Evolutionary conservation across 2,329 filamentous ascomycete genomes (phyloP), one percentile per base, ranked within the genome.

Genomic region (Camptophora hylomeconis): DNA sequence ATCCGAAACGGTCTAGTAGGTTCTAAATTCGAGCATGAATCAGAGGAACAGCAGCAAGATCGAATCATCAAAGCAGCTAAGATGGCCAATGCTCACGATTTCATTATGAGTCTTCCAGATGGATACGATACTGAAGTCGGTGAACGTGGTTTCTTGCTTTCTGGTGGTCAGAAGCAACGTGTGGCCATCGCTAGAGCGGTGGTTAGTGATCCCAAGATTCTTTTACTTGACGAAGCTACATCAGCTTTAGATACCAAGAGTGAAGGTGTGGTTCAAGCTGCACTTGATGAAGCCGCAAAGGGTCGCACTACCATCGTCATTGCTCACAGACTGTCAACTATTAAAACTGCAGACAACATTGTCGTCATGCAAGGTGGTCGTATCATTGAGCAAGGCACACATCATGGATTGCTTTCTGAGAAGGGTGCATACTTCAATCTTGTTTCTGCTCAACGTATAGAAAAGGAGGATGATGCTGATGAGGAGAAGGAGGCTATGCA

Each of bases 261-360:
- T 1, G 89, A 98, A 57, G 84, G 82, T 24, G 79, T 92, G 7
- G 87, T 98, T 1, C 89, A 95, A 53, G 82, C 82, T 22, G 89
- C 89, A 11, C 67, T 98, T 6, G 86, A 95, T 45, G 78, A 72
- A 27, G 89, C 87, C 15, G 70, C 84, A 1, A 68, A 79, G 39
- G 87, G 86, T 14, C 72, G 89, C 30, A 98, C 89, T 0, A 95
- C 89, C 2, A 93, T 95, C 44, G 81, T 86, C 5, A 95, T 98
- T 53, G 89, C 89, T 23, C 89, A 98, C 58, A 77, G 87, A 42
- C 65, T 98, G 6, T 93, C 84, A 1, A 98, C 89, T 5, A 93
- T 98, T 60, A 84, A 75, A 54, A 76, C 84, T 39, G 87, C 87
- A 0, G 80, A 95, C 54, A 94, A 93, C 47, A 98, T 98, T 42